Evolutionary conservation across 1,139 yeast species (phyloP).

Genomic region (Pichia cactophila): DNA sequence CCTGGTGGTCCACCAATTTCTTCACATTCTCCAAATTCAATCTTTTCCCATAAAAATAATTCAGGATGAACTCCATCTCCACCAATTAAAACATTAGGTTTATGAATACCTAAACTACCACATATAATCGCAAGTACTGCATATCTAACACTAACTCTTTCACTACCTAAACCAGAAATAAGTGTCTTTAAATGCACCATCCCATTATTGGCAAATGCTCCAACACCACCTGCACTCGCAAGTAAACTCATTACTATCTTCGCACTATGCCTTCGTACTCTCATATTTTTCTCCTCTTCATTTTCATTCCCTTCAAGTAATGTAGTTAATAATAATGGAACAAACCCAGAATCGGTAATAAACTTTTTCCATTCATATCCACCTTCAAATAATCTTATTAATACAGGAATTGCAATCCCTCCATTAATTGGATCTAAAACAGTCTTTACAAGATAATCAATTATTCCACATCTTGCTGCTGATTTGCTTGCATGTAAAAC

Average conservation of each 20-base stretch:
- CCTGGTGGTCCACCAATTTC: not conserved
- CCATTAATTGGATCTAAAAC: not conserved
- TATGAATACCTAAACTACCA: slow-evolving; percentile 55
- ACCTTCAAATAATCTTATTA: slow-evolving; percentile 48
- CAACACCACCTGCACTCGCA: slow-evolving; percentile 17
- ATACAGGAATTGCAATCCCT: slow-evolving; percentile 5
- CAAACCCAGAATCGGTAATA: slow-evolving; percentile 55
- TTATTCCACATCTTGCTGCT: not conserved
- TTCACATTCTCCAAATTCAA: not conserved
- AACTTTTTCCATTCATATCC: slow-evolving; percentile 46
- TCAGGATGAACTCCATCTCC: slow-evolving; percentile 5
- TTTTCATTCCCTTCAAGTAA: slow-evolving; percentile 65
- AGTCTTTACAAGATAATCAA: slow-evolving; percentile 31
- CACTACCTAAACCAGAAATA: slow-evolving; percentile 55
- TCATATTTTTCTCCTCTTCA: slow-evolving; percentile 46
- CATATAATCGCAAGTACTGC: slow-evolving; percentile 63
- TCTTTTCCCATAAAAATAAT: slow-evolving; percentile 10
- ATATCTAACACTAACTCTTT: slow-evolving; percentile 49
- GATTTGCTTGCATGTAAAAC: not conserved
- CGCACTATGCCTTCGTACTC: slow-evolving; percentile 56
- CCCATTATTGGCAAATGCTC: slow-evolving; percentile 53
- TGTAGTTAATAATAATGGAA: slow-evolving; percentile 55
- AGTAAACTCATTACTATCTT: slow-evolving; percentile 47
- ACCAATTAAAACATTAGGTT: slow-evolving; percentile 34
- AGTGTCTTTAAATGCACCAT: slow-evolving; percentile 53